These are phyloP conservation scores for Cyberlindnera meyerae DNA, from an alignment of 805 yeast species.

Conservation along the genomic window DNA sequence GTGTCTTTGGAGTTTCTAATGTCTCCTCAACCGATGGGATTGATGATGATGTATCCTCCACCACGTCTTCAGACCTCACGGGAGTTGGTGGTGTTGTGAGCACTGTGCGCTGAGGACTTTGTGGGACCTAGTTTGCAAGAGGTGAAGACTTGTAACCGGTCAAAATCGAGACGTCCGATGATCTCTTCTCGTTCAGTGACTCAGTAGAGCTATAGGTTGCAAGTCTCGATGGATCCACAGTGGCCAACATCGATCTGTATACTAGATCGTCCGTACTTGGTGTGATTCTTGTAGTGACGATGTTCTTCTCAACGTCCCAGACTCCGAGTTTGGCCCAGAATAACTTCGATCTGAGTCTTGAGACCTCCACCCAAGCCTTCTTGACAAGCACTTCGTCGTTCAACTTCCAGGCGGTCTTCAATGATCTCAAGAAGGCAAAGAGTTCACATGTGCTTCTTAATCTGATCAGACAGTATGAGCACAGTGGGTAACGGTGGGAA, in stretches of 20 bases:
- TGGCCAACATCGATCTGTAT: constrained; percentile 8
- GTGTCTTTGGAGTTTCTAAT: not conserved
- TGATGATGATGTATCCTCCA: not conserved
- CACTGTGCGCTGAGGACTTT: constrained; percentile 2
- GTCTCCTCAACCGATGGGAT: constrained; percentile 2
- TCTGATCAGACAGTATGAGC: constrained; percentile 76
- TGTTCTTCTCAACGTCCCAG: constrained; percentile 49
- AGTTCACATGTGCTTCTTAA: constrained; percentile 80
- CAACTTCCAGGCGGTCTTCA: constrained; percentile 56
- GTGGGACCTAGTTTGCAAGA: constrained; percentile 9
- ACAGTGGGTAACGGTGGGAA: constrained; percentile 56
- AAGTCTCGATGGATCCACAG: constrained; percentile 8
- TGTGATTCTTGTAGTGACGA: constrained; percentile 30
- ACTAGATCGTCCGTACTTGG: constrained; percentile 21
- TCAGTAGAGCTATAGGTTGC: constrained; percentile 13
- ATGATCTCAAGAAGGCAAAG: constrained; percentile 66
- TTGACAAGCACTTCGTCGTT: constrained; percentile 38
- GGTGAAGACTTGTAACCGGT: constrained; percentile 17
- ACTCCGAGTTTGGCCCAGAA: constrained; percentile 83
- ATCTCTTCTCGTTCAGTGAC: constrained; percentile 11
- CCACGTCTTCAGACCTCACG: constrained; percentile 1
- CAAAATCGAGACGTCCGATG: not conserved
- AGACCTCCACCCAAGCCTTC: constrained; percentile 60
- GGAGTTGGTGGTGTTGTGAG: constrained; percentile 2
- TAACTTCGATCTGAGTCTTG: constrained; percentile 62